phyloP scores from a whole-genome alignment of 768 basidiomycete species.

The Boletus vinaceobasis region DNA sequence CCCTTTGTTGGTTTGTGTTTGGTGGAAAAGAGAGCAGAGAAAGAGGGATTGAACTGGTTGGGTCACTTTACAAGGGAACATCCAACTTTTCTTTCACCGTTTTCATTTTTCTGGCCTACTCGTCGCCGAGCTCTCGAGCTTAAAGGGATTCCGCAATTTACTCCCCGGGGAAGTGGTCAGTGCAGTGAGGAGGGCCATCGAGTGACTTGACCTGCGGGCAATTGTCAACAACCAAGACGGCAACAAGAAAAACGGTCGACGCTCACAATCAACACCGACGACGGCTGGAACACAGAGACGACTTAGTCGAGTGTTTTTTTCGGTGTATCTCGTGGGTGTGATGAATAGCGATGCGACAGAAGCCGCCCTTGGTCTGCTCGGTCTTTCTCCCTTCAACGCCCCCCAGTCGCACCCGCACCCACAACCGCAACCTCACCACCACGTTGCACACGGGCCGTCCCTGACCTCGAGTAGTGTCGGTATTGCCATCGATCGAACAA shows the following conservation, averaged over 20 bases:
- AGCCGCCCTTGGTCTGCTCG: constrained; percentile 56
- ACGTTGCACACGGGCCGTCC: constrained; percentile 29
- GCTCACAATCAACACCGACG: constrained; percentile 13
- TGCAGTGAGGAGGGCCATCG: constrained; percentile 4
- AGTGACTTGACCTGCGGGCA: neutral
- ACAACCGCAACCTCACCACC: constrained; percentile 22
- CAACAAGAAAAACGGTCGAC: constrained; percentile 17
- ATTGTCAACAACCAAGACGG: constrained; percentile 6
- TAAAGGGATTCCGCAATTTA: constrained; percentile 1
- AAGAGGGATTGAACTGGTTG: constrained; percentile 13
- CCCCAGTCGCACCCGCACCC: constrained; percentile 26
- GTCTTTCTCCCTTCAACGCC: constrained; percentile 41
- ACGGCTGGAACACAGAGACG: constrained; percentile 7
- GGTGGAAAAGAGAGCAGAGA: constrained; percentile 18
- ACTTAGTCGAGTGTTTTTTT: constrained; percentile 3
- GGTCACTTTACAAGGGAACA: constrained; percentile 20
- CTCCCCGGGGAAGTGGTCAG: neutral
- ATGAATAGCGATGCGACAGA: constrained; percentile 58
- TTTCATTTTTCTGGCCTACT: constrained; percentile 4
- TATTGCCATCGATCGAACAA: constrained; percentile 25
- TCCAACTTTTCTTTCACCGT: constrained; percentile 14
- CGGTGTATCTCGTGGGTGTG: constrained; percentile 16
- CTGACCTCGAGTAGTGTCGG: constrained; percentile 24
- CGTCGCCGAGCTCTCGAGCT: constrained; percentile 19
- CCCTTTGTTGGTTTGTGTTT: constrained; percentile 31